Percentiles rank a stretch among this genome's conserved stretches.
phyloP scores from a whole-genome alignment of 305 asterid species.

The Andrographis paniculata region DNA sequence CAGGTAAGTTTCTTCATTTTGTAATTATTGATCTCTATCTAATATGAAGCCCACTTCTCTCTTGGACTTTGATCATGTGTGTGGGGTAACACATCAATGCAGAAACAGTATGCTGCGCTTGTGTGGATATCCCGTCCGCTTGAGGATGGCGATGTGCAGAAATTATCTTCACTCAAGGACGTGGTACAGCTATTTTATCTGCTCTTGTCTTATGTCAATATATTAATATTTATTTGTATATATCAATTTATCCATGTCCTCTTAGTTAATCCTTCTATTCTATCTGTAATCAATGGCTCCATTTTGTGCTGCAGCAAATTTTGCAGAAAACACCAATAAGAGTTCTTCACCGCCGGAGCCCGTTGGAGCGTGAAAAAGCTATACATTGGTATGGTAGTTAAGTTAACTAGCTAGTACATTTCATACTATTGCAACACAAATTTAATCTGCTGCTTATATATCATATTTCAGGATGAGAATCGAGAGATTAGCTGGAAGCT shows the following conservation, averaged over 20 bases:
- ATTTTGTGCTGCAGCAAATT: slow-evolving; percentile 48
- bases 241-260: too few relatives aligned
- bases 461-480: slow-evolving; percentile 61
- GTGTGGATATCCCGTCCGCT: slow-evolving; percentile 88
- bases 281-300: slow-evolving; percentile 5
- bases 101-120: slow-evolving; percentile 87
- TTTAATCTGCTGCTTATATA: slow-evolving; percentile 14
- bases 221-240: too few relatives aligned
- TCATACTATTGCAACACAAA: slow-evolving; percentile 6
- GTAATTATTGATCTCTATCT: slow-evolving; percentile 1
- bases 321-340: slow-evolving; percentile 87
- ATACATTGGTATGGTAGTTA: slow-evolving; percentile 61
- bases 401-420: slow-evolving; percentile 10
- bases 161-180: slow-evolving; percentile 47
- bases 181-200: slow-evolving; percentile 28
- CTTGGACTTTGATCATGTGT: slow-evolving; percentile 9
- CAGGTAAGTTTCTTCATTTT: slow-evolving; percentile 42
- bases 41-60: slow-evolving; percentile 2
- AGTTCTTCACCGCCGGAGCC: slow-evolving; percentile 97
- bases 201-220: not conserved
- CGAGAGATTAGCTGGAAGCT: slow-evolving; percentile 59
- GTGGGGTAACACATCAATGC: slow-evolving; percentile 19
- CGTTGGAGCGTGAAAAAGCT: slow-evolving; percentile 67
- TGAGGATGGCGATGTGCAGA: slow-evolving; percentile 37
- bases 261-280: too few relatives aligned